These are phyloP conservation scores for Boletus patriciae DNA, from an alignment of 768 basidiomycete genomes.

Conservation along the genomic window DNA sequence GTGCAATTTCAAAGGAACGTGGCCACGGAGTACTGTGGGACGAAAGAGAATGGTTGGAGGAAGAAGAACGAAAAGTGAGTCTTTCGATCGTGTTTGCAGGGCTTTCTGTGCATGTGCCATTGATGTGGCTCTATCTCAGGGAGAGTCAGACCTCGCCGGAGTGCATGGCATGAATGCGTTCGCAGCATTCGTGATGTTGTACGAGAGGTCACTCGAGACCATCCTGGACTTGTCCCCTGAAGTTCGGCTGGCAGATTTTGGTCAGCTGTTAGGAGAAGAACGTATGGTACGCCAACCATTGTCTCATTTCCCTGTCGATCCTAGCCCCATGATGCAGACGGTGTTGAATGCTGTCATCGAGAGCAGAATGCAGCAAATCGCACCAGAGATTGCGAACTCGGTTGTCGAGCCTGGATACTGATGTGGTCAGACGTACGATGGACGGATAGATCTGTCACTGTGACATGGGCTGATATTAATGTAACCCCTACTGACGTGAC, in stretches of 20 bases:
- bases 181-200: slow-evolving; percentile 63
- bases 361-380: slow-evolving; percentile 34
- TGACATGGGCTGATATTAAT: slow-evolving; percentile 26
- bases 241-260: slow-evolving; percentile 47
- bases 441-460: slow-evolving; percentile 1
- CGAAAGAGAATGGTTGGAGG: slow-evolving; percentile 60
- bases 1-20: slow-evolving; percentile 41
- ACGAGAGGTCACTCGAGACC: slow-evolving; percentile 50
- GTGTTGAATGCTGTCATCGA: slow-evolving; percentile 39
- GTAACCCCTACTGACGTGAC: slow-evolving; percentile 30
- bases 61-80: slow-evolving; percentile 52
- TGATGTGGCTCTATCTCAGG: slow-evolving; percentile 39
- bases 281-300: slow-evolving; percentile 47
- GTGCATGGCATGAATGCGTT: slow-evolving; percentile 69
- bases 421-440: slow-evolving; percentile 10
- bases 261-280: slow-evolving; percentile 46
- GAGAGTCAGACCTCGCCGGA: slow-evolving; percentile 56
- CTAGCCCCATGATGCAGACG: slow-evolving; percentile 25
- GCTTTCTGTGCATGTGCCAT: slow-evolving; percentile 11
- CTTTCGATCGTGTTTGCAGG: slow-evolving; percentile 11
- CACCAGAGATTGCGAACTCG: slow-evolving; percentile 9
- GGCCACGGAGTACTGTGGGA: slow-evolving; percentile 52
- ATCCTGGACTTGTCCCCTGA: slow-evolving; percentile 55
- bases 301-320: slow-evolving; percentile 2
- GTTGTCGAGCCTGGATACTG: slow-evolving; percentile 14